These are phyloP conservation scores for Cytospora piceae DNA, from an alignment of 2,329 filamentous ascomycete species.

Conservation along the genomic window DNA sequence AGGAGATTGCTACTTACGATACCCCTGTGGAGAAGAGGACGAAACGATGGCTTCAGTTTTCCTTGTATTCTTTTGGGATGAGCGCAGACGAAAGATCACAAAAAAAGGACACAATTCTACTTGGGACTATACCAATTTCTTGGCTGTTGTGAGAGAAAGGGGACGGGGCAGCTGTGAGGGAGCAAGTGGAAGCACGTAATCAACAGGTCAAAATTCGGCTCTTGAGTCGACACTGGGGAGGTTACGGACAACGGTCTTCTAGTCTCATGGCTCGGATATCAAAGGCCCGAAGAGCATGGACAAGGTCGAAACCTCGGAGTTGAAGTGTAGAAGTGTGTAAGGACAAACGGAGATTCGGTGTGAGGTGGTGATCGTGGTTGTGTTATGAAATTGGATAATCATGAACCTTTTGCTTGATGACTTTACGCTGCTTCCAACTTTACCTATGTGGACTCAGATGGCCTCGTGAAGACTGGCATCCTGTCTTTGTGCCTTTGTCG, in stretches of 20 bases:
- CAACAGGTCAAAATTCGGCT: background rate
- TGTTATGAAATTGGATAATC: background rate
- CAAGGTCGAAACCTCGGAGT: background rate
- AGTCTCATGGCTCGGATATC: background rate
- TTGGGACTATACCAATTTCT: background rate
- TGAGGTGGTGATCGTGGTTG: background rate
- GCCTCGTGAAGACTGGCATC: background rate
- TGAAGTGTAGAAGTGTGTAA: background rate
- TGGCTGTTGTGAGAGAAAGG: background rate
- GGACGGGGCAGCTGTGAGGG: background rate
- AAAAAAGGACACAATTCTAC: background rate
- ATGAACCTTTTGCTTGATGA: background rate
- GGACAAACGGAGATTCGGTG: background rate
- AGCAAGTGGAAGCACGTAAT: background rate
- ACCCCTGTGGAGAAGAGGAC: conserved; percentile 6
- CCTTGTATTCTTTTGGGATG: background rate
- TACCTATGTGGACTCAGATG: background rate
- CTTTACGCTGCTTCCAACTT: background rate
- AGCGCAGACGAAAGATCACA: background rate
- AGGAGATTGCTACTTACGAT: conserved; percentile 10
- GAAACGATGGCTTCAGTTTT: background rate
- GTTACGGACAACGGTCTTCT: background rate
- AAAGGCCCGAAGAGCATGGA: background rate
- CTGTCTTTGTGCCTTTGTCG: background rate
- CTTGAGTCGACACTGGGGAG: background rate